Base-by-base conservation (phyloP, 106 monocot genomes). In the Dendrobium chrysotoxum region DNA sequence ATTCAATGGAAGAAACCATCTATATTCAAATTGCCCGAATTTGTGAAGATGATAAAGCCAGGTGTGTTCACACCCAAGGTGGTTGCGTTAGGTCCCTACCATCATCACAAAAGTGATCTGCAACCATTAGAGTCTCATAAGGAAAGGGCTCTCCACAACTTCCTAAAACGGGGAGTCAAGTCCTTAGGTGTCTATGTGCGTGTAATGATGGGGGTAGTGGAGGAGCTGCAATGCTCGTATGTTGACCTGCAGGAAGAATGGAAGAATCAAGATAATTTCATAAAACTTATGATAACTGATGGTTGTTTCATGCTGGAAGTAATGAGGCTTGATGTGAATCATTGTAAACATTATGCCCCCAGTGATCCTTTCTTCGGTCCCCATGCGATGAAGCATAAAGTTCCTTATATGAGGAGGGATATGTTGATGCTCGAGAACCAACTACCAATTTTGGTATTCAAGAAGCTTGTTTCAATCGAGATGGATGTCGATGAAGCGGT, bases 311-410 rank as follows among this genome's bases (percentile, higher is more conserved):
- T 87, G 83, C 75, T 87, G 7, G 87, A 84, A 71, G 53, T 87
- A 11, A 6, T 84, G 40, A 53, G 82, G 10, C 39, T 73, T 7
- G 75, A 38, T 76, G 40, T 61, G 0, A 18, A 44, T 0, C 58
- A 31, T 7, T 7, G 28, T 5, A 10, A 7, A 12, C 78, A 90
- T 31, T 88, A 90, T 66, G 82, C 88, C 20, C 13, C 6, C n/a
- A 88, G 77, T 21, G 90, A 92, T 41, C 92, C 92, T 72, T 81
- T 90, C 30, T 90, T 90, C 77, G 86, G 92, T 79, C 0, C 8
- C 4, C 90, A 90, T 78, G 90, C 90, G 9, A 57, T 85, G 76
- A 73, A 88, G 40, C 79, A 85, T 80, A 81, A 57, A 0, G 77
- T 83, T 40, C 84, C 88, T 7, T 83, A 84, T 71, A 83, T 92